Base-by-base conservation (phyloP, 345 rosid genomes). In the Camelina sativa region DNA sequence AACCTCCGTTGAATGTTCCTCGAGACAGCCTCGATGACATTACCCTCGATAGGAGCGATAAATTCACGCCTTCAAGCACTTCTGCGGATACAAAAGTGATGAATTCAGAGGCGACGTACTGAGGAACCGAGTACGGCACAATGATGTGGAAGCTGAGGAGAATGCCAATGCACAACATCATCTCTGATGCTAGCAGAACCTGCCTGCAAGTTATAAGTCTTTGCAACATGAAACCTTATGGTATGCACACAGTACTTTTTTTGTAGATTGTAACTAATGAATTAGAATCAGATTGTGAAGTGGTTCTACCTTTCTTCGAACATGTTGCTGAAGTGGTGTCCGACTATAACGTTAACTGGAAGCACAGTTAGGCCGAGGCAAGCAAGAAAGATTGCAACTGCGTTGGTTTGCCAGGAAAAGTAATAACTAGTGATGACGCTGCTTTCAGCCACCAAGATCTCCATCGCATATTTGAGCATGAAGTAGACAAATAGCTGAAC, bases 391-490 rank as follows among this genome's bases (percentile, higher is more conserved):
- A 46, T 46, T 46, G 19, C 50, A 46, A 46, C 50, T 46, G 50
- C 50, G n/a, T 15, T 46, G 19, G 50, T 46, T 15, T 46, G 17
- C 50, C 19, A 46, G 9, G 19, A 1, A 15, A 46, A 15, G 55
- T 51, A 51, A 51, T 4, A 51, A 51, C 7, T 51, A 10, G 28
- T 20, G 55, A 51, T 51, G 55, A 51, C 15, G 55, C 55, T 51
- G 28, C 13, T 19, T 20, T 51, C 55, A 51, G 55, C 55, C 20
- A 51, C 28, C 55, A 51, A 51, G 55, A 51, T 51, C 55, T 51
- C 13, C 55, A 51, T 51, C 7, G 28, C 25, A 51, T 51, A 51
- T 20, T 51, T 51, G 28, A 51, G 55, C 55, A 51, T 20, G 28
- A 51, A 20, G 48, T 44, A 15, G 3, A 44, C 48, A 44, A 44